Evolutionary conservation across 177 flowering plant species (phyloP).

Genomic region (Telopea speciosissima): DNA sequence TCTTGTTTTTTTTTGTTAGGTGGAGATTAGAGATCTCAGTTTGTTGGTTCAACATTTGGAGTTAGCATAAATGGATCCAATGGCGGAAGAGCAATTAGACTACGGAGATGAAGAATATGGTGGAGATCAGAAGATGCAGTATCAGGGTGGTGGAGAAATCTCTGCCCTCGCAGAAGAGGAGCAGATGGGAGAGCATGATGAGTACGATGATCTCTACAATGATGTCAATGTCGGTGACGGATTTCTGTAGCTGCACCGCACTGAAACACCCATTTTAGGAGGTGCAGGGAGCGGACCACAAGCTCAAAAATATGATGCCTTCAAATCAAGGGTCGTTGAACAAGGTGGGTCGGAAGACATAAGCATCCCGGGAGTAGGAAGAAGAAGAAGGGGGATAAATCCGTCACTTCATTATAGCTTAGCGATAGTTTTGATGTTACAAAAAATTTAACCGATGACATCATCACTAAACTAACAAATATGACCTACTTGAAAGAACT

Average conservation of each 20-base stretch:
- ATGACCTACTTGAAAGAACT: too few species aligned
- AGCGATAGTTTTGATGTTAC: too few species aligned
- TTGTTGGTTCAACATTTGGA: slow-evolving; percentile 7
- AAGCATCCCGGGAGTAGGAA: slow-evolving; percentile 35
- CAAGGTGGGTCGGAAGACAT: slow-evolving; percentile 22
- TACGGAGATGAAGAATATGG: slow-evolving; percentile 73
- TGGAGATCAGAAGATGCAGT: slow-evolving; percentile 52
- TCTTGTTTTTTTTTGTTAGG: too few species aligned
- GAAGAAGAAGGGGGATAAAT: too few species aligned
- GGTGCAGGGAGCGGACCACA: slow-evolving; percentile 34
- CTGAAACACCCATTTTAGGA: slow-evolving; percentile 33
- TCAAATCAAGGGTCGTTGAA: slow-evolving; percentile 29
- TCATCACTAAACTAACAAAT: too few species aligned
- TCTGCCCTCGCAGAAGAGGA: slow-evolving; percentile 70
- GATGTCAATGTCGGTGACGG: slow-evolving; percentile 63
- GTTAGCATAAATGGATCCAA: slow-evolving; percentile 42
- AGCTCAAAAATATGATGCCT: slow-evolving; percentile 32
- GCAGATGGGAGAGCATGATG: slow-evolving; percentile 54
- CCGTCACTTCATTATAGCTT: too few species aligned
- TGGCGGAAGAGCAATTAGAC: slow-evolving; percentile 69
- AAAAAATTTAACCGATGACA: too few species aligned
- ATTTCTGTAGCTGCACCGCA: slow-evolving; percentile 43
- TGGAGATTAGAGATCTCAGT: background rate
- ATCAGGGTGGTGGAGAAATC: slow-evolving; percentile 67
- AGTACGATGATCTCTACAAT: slow-evolving; percentile 62